Conservation (phyloP, 495 filamentous ascomycete genomes). For the Xylaria palmicola region DNA sequence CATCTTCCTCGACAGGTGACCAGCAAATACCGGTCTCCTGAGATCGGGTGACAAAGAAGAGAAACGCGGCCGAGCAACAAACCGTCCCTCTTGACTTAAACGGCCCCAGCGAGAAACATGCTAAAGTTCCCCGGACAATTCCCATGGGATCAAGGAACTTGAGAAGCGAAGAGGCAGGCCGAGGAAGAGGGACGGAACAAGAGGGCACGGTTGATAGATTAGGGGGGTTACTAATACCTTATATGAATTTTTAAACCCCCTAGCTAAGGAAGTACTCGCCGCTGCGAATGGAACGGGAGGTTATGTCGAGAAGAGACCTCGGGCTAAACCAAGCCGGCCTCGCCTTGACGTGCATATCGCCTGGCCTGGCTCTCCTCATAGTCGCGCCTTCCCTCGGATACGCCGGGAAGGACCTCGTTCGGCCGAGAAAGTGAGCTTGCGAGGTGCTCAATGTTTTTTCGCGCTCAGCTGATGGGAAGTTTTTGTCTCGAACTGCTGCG, state of each 20-base stretch:
- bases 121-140: not conserved
- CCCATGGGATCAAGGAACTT: not conserved
- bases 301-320: not conserved
- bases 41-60: not conserved
- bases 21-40: not conserved
- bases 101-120: not conserved
- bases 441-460: too few species aligned
- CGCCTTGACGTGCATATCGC: not conserved
- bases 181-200: not conserved
- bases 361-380: too few species aligned
- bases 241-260: too few species aligned
- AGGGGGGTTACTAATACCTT: not conserved
- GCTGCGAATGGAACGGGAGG: not conserved
- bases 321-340: not conserved
- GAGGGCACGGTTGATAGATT: not conserved
- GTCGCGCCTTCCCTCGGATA: too few species aligned
- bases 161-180: not conserved
- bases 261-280: not conserved
- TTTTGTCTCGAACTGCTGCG: too few species aligned
- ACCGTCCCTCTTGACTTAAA: not conserved
- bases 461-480: too few species aligned
- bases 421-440: too few species aligned
- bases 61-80: not conserved
- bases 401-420: too few species aligned
- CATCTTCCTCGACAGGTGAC: constrained; percentile 36